Base-by-base conservation (phyloP, 257 asterid species). In the Fraxinus quadrangulata region DNA sequence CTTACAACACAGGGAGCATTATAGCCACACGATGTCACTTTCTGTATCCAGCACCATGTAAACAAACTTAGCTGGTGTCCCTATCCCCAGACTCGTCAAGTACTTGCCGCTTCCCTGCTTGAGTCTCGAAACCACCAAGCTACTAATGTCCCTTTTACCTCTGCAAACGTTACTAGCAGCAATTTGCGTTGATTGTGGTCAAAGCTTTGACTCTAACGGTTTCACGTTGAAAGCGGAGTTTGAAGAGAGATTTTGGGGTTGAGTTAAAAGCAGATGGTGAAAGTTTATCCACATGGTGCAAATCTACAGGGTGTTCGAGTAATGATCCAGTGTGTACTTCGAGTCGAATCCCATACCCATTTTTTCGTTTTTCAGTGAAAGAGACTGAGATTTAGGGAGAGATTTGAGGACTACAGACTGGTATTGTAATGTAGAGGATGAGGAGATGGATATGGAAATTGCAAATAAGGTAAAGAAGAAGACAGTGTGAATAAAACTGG, bases 101-200 rank as follows among this genome's bases (percentile, higher is more conserved):
- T 94, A 94, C 89, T 94, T 97, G 3, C 95, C 97, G 61, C 97
- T 94, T 5, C 97, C 97, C 97, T 89, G 96, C 12, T 92, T 80
- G 21, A 90, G 86, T 0, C 98, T 96, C 69, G 97, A 92, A 34
- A 84, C 47, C 1, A 92, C 54, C 0, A 97, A 94, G 78, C 93
- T 39, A 13, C 92, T 89, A 83, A 91, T 90, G 45, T 85, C 90
- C 9, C 85, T 12, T 42, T 42, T 42, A 42, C 54, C 54, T 13
- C 19, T 45, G 1, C 19, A 45, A 45, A 45, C 54, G 19, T 45
- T 45, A 13, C 82, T 7, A 78, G 78, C 0, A 34, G 42, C 24
- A 65, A 67, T n/a, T 10, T 17, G 56, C 70, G 5, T 54, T 69
- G 10, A 13, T 71, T 0, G 30, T 17, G 23, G 85, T 51, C 11